Evolutionary conservation across 805 yeast genomes (phyloP), one percentile per base, ranked within the genome.

Genomic region (Ogataea siamensis): DNA sequence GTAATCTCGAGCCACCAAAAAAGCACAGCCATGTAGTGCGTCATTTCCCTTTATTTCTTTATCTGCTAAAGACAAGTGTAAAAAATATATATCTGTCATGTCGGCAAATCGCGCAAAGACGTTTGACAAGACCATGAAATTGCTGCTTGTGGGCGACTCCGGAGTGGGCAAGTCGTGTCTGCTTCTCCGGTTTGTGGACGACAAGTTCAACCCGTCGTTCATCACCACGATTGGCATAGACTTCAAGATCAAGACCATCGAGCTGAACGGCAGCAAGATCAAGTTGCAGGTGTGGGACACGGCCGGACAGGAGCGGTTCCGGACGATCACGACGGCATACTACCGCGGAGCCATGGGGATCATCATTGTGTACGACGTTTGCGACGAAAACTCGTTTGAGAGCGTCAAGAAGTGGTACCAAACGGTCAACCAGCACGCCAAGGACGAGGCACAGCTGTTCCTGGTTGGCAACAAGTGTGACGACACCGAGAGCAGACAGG

Each of bases 161-260:
- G 87, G 73, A 43, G 93, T 85, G 31, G 94, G 94, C 24, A 85
- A 85, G 58, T 83, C 97, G 28, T 91, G 97, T 71, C 73, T 89
- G 43, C 71, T 89, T 54, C 77, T 91, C 48, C 79, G 98, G 59
- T 91, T 91, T 66, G 95, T 91, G 43, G 96, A 88, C 54, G 97
- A 91, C 66, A 89, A 88, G 65, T 93, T 93, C 71, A 89, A 91
- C 55, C 97, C 98, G 5, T 80, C 93, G 14, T 93, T 91, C 66
- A 93, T 93, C 67, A 88, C 98, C 43, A 93, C 99, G 32, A 93
- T 93, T 56, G 99, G 99, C 39, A 93, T 93, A 55, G 99, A 93
- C 64, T 93, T 93, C 76, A 93, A 93, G 70, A 91, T 93, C 62
- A 83, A 96, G 67, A 89, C 96, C 19, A 86, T 89, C 51, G 97